Evolutionary conservation across 2,329 filamentous ascomycete genomes (phyloP), one percentile per base, ranked within the genome.

Genomic region (Ascocoryne sarcoides): DNA sequence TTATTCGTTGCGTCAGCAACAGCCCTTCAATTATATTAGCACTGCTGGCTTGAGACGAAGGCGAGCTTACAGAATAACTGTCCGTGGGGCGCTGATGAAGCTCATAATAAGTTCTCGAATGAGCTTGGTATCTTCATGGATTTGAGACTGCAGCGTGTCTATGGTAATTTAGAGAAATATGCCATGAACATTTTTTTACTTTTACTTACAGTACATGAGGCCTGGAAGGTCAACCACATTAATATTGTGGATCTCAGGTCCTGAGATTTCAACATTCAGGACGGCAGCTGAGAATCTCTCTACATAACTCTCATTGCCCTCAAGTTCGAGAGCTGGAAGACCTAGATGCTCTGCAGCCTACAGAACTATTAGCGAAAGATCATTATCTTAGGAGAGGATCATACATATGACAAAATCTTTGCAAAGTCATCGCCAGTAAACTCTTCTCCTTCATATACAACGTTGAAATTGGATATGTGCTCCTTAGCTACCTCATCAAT

Each of bases 1-100:
- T 67, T 61, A 36, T 62, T 64, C 19, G 60, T 58, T 0, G 64
- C 65, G 2, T 60, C 62, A 2, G 69, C 49, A 1, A 70, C 62
- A 1, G 65, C 65, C 2, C 23, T 26, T 26, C 23, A 26, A 26
- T 26, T 26, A 26, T 12, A 26, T 26, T 26, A 26, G 23, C 23
- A 12, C 23, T 26, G 23, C 12, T 26, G 23, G 12, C 23, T 26
- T 26, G 23, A 26, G 23, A 26, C 23, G 23, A 26, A 26, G 23
- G 23, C 12, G 23, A 26, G 12, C 23, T 26, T 26, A 26, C 23
- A 26, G 23, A 26, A 26, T 26, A 26, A 26, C 23, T 26, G 23
- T 26, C 23, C 23, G 23, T 26, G 23, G 23, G 23, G 23, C 23
- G 23, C 23, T 26, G 23, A 26, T 26, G 23, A 26, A 26, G 23